A percentile compares a stretch with the other conserved stretches of the same genome.
phyloP scores from a whole-genome alignment of 805 yeast genomes.

The Diddensiella transvaalensis region DNA sequence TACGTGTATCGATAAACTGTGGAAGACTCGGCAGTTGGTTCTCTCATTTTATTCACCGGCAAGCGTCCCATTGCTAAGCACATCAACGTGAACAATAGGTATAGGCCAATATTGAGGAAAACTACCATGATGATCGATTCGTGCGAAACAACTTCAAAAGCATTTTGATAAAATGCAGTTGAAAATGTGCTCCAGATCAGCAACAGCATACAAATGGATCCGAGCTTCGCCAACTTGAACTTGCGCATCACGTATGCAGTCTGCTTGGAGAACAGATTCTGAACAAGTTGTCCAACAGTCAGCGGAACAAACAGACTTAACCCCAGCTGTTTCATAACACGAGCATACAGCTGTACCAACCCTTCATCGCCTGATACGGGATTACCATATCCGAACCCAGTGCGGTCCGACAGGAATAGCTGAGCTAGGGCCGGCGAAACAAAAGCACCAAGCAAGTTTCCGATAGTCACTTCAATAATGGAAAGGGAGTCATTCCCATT shows the following conservation, averaged over 20 bases:
- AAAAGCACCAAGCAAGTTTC: slow-evolving; percentile 81
- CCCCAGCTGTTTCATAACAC: slow-evolving; percentile 87
- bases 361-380: slow-evolving; percentile 56
- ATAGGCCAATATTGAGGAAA: slow-evolving; percentile 78
- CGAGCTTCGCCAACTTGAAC: slow-evolving; percentile 64
- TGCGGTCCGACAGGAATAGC: slow-evolving; percentile 51
- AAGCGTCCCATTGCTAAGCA: slow-evolving; percentile 64
- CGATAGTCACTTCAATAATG: slow-evolving; percentile 79
- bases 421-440: slow-evolving; percentile 83
- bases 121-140: slow-evolving; percentile 70
- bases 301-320: slow-evolving; percentile 78
- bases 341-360: slow-evolving; percentile 56
- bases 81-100: slow-evolving; percentile 67
- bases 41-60: slow-evolving; percentile 35
- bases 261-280: slow-evolving; percentile 63
- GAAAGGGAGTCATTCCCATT: slow-evolving; percentile 80
- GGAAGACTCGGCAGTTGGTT: slow-evolving; percentile 47
- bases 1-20: slow-evolving; percentile 42
- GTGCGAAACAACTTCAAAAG: slow-evolving; percentile 68
- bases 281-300: slow-evolving; percentile 82
- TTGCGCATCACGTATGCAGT: slow-evolving; percentile 56
- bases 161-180: slow-evolving; percentile 79
- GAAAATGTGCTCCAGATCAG: slow-evolving; percentile 79
- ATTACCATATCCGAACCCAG: slow-evolving; percentile 70
- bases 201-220: slow-evolving; percentile 72